Conservation (phyloP, 768 basidiomycete genomes). For the Sutorius australiensis region DNA sequence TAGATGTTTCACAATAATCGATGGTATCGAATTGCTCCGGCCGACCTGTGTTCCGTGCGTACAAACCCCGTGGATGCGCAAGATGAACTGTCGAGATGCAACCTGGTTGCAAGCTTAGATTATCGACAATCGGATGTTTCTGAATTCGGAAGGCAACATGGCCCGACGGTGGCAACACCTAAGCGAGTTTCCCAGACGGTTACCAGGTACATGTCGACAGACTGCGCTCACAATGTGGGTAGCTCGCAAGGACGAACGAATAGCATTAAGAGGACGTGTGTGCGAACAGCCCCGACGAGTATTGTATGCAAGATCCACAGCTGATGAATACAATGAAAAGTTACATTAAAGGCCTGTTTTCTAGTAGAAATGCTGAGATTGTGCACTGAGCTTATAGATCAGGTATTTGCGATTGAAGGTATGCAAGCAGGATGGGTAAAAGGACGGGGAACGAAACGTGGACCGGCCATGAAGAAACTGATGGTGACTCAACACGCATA, state of each 20-base stretch:
- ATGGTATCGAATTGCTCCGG: neutral
- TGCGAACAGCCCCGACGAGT: slow-evolving; percentile 17
- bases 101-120: neutral
- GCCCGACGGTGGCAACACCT: neutral
- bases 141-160: neutral
- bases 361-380: slow-evolving; percentile 27
- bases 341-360: slow-evolving; percentile 25
- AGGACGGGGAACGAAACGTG: slow-evolving; percentile 5
- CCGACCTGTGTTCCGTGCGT: neutral
- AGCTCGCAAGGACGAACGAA: neutral
- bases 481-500: slow-evolving; percentile 11
- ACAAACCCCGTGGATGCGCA: neutral
- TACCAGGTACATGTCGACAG: neutral
- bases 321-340: slow-evolving; percentile 24
- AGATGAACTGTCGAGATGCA: neutral
- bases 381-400: slow-evolving; percentile 12
- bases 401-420: slow-evolving; percentile 23
- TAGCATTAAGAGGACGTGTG: neutral
- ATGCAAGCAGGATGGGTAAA: slow-evolving; percentile 5
- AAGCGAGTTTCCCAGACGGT: neutral
- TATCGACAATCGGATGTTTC: neutral
- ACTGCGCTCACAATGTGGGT: neutral
- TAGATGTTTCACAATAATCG: slow-evolving; percentile 1
- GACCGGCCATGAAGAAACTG: slow-evolving; percentile 18
- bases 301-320: slow-evolving; percentile 20